Base-by-base conservation (phyloP, 1,284 basidiomycete genomes). In the Agroathelia rolfsii region DNA sequence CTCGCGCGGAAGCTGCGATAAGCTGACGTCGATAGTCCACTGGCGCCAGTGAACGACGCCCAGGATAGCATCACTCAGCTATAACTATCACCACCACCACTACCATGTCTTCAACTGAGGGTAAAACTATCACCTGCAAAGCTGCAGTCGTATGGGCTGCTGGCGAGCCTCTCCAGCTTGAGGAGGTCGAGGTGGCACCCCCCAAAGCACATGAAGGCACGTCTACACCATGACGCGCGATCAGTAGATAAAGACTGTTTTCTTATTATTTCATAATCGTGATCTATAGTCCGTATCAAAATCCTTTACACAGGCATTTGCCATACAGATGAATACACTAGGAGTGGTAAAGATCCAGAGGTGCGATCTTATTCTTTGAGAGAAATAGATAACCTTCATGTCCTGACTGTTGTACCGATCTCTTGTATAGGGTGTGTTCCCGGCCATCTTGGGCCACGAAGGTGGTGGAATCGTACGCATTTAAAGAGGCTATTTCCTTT, bases 131-230 rank as follows among this genome's bases (percentile, higher is more conserved):
- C 61, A 85, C 69, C 37, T 96, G 92, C 69, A 93, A 90, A 59
- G 90, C 92, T 32, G 93, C 93, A 33, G 80, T 97, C 41, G 95
- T 92, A 52, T 98, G 94, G 95, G 89, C 73, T 41, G 89, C 94
- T 12, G 84, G 84, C 41, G 78, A 95, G 55, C 76, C 82, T 24
- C 76, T 98, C 44, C 78, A 80, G 45, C 64, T 97, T 49, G 94
- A 98, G 59, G 76, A 87, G 21, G 78, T 98, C 50, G 82, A 95
- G 53, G 95, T 99, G 24, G 84, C 81, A 22, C 90, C 95, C 33
- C 95, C 94, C 27, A 69, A 68, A 40, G 79, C 81, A 15, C 73
- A 87, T 54, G 94, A 99, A 69, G n/a, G n/a, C n/a, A n/a, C n/a
- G n/a, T n/a, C n/a, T n/a, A n/a, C n/a, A n/a, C n/a, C n/a, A n/a